Conservation (phyloP, 139 green algal genomes). For the Asterochloris erici region DNA sequence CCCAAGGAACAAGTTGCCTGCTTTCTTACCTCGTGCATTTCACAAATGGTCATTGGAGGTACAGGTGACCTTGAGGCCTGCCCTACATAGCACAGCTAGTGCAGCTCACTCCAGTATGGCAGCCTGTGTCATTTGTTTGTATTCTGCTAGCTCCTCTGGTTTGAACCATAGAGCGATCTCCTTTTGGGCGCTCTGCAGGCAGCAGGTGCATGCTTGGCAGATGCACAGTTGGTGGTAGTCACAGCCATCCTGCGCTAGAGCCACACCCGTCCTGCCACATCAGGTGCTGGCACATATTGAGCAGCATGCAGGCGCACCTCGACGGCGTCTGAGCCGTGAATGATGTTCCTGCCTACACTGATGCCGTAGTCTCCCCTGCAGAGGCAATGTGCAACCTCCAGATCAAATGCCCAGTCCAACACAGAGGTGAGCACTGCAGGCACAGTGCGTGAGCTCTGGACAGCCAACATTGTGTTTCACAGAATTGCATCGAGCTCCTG, state of each 20-base stretch:
- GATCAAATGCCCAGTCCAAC: too few species aligned
- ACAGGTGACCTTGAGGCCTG: background rate
- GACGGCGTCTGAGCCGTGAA: slow-evolving; percentile 67
- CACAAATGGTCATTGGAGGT: background rate
- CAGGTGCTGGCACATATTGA: background rate
- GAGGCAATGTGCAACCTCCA: background rate
- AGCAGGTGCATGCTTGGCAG: background rate
- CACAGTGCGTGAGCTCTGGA: background rate
- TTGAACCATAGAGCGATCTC: slow-evolving; percentile 80
- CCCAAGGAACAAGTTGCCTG: background rate
- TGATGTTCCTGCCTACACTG: slow-evolving; percentile 65
- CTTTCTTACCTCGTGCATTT: background rate
- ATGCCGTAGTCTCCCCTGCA: slow-evolving; percentile 58
- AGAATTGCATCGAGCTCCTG: background rate
- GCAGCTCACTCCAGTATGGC: slow-evolving; percentile 35
- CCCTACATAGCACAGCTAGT: background rate
- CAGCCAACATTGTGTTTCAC: background rate
- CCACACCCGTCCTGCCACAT: background rate
- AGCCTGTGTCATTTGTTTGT: slow-evolving; percentile 24
- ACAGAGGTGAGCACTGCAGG: background rate
- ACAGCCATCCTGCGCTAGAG: background rate
- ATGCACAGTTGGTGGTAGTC: background rate
- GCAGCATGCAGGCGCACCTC: slow-evolving; percentile 37
- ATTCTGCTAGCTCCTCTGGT: slow-evolving; percentile 53
- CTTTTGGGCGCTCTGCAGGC: slow-evolving; percentile 40